Conservation (phyloP, 1,139 yeast genomes). For the Kurtzmaniella quercitrusa region DNA sequence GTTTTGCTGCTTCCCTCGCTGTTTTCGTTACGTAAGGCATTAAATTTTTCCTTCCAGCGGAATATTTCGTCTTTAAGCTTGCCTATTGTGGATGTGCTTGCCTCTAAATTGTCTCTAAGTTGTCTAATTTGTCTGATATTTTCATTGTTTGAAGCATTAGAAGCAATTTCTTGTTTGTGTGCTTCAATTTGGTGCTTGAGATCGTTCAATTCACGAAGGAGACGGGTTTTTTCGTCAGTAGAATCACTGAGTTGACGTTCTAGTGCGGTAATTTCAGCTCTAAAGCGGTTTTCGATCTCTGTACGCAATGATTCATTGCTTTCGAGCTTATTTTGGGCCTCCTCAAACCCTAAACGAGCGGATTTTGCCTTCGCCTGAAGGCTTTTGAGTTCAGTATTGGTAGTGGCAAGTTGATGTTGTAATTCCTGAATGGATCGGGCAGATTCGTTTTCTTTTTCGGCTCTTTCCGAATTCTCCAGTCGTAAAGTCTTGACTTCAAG, state of each 20-base stretch:
- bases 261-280: background rate
- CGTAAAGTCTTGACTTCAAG: slow-evolving; percentile 6
- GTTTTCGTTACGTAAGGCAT: slow-evolving; percentile 6
- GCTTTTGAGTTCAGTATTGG: background rate
- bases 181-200: background rate
- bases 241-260: background rate
- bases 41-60: slow-evolving; percentile 1
- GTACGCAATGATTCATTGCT: slow-evolving; percentile 8
- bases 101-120: background rate
- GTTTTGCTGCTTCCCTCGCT: slow-evolving; percentile 6
- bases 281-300: background rate
- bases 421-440: slow-evolving; percentile 5
- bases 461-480: slow-evolving; percentile 5
- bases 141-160: background rate
- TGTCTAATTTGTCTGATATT: background rate
- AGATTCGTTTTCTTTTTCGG: slow-evolving; percentile 5
- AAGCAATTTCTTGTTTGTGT: background rate
- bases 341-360: background rate
- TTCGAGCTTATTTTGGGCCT: slow-evolving; percentile 8
- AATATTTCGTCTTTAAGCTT: slow-evolving; percentile 1
- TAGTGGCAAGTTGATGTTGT: slow-evolving; percentile 8
- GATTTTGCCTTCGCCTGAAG: slow-evolving; percentile 7
- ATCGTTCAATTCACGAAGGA: background rate
- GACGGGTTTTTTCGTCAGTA: slow-evolving; percentile 4
- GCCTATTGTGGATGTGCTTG: background rate